Conservation (phyloP, 1,284 basidiomycete species). For the Boletellus deceptivus region DNA sequence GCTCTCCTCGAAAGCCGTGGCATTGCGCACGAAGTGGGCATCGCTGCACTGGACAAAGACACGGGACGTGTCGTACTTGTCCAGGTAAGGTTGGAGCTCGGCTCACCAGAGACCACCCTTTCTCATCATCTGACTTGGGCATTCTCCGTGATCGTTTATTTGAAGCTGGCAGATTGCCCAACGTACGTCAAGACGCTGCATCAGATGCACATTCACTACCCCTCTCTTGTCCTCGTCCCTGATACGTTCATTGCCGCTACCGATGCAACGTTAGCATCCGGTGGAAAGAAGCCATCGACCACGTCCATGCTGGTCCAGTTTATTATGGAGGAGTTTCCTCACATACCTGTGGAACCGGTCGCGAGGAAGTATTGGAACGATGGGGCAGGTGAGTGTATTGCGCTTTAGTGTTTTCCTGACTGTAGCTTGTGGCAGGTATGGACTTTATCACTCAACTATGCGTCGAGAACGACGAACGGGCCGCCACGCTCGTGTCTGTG, state of each 20-base stretch:
- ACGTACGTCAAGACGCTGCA: conserved; percentile 88
- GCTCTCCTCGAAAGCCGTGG: conserved; percentile 75
- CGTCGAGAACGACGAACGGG: conserved; percentile 73
- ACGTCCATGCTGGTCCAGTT: conserved; percentile 69
- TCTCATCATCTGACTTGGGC: neutral
- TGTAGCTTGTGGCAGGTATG: conserved; percentile 51
- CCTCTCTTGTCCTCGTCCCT: conserved; percentile 72
- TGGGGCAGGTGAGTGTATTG: conserved; percentile 51
- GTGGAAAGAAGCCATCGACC: conserved; percentile 43
- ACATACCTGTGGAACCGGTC: conserved; percentile 62
- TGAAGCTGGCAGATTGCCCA: conserved; percentile 74
- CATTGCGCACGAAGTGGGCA: conserved; percentile 77
- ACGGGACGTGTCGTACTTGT: conserved; percentile 74
- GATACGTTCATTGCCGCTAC: conserved; percentile 67
- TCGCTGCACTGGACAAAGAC: conserved; percentile 79
- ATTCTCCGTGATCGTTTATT: neutral
- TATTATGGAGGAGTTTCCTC: conserved; percentile 74
- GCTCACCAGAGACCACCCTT: neutral
- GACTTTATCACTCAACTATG: conserved; percentile 75
- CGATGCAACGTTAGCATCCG: conserved; percentile 46
- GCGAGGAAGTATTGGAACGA: conserved; percentile 83
- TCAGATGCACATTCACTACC: conserved; percentile 77
- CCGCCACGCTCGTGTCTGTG: conserved; percentile 70
- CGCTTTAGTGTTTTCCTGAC: neutral
- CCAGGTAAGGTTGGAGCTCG: conserved; percentile 46